phyloP scores from a whole-genome alignment of 2,329 filamentous ascomycete species.

The Diaporthe sp. region DNA sequence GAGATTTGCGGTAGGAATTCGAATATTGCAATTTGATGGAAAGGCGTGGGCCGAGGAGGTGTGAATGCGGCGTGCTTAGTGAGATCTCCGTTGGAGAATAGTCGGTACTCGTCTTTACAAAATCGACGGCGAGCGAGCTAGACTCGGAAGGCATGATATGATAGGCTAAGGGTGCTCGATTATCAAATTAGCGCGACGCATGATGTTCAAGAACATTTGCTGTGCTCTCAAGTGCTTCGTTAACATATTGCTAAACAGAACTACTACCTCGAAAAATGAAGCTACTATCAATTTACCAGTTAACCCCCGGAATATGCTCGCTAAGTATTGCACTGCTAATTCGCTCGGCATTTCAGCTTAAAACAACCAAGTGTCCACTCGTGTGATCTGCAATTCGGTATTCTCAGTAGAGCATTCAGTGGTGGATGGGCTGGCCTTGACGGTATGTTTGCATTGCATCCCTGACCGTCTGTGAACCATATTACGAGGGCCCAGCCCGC shows the following conservation, averaged over 20 bases:
- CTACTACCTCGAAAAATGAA: background rate
- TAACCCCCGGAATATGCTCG: no score
- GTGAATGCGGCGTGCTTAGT: no score
- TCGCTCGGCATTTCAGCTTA: background rate
- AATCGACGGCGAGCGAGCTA: no score
- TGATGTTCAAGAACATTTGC: background rate
- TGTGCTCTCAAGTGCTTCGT: background rate
- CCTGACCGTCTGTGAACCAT: background rate
- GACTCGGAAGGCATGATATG: no score
- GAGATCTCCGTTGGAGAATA: background rate
- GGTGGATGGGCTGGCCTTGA: background rate
- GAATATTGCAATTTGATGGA: background rate
- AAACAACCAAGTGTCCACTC: background rate
- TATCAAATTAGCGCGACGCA: background rate
- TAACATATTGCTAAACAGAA: background rate
- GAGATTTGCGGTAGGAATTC: background rate
- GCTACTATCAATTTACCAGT: background rate
- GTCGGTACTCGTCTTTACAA: background rate
- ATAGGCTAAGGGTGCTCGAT: no score
- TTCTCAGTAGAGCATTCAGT: background rate
- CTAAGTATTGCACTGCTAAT: background rate
- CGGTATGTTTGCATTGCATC: background rate
- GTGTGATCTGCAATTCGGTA: background rate
- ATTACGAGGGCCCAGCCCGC: background rate
- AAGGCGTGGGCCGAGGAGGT: background rate